phyloP scores from a whole-genome alignment of 169 alveolate species.

The Theileria parva region DNA sequence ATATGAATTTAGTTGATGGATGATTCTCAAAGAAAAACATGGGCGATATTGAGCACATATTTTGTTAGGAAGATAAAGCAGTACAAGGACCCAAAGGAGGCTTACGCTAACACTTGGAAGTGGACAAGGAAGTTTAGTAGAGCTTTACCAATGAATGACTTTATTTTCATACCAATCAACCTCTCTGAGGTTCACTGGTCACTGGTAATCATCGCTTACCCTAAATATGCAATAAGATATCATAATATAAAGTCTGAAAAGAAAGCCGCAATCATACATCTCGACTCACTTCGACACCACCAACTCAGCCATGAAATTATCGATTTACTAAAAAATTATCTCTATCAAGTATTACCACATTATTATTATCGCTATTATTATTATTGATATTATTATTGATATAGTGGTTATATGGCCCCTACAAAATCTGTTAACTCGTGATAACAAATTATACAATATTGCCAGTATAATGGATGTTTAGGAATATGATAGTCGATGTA shows the following conservation, averaged over 20 bases:
- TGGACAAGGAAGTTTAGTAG: constrained; percentile 67
- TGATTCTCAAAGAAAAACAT: constrained; percentile 28
- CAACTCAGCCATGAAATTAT: constrained; percentile 3
- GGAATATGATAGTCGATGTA: constrained; percentile 43
- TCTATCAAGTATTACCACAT: constrained; percentile 17
- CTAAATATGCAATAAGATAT: constrained; percentile 48
- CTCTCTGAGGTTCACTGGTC: constrained; percentile 68
- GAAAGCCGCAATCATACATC: constrained; percentile 64
- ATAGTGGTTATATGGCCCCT: too few relatives aligned
- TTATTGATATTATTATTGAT: too few relatives aligned
- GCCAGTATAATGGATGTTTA: neutral
- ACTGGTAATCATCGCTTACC: constrained; percentile 57
- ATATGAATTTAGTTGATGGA: constrained; percentile 13
- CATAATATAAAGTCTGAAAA: constrained; percentile 6
- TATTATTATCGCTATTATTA: too few relatives aligned
- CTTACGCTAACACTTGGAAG: constrained; percentile 60
- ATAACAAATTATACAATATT: neutral
- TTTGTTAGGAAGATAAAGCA: constrained; percentile 61
- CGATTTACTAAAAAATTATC: constrained; percentile 21
- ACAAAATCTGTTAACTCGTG: too few relatives aligned
- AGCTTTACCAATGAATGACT: constrained; percentile 51
- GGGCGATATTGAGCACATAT: constrained; percentile 62
- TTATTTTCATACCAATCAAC: constrained; percentile 66
- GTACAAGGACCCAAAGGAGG: constrained; percentile 63
- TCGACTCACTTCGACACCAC: constrained; percentile 49